These are phyloP conservation scores for Solanum piurae DNA, from an alignment of 257 asterid genomes.

Conservation along the genomic window DNA sequence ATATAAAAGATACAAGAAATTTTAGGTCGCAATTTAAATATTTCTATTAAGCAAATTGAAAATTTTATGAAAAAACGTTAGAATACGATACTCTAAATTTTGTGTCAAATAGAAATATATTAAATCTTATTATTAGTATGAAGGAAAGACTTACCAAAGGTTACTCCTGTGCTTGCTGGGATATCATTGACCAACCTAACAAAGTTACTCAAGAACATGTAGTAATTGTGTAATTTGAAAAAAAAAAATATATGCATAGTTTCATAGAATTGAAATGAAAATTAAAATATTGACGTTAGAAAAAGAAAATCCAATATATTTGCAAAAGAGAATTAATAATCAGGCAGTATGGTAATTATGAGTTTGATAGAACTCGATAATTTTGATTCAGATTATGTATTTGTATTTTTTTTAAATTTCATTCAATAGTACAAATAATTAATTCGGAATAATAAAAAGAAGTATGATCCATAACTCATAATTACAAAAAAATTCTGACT, in stretches of 20 bases:
- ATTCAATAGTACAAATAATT: not conserved
- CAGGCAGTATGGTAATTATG: not conserved
- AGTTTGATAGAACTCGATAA: not conserved
- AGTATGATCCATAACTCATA: not conserved
- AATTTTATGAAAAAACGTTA: not conserved
- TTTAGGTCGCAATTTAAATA: too few relatives aligned
- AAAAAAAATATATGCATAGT: not conserved
- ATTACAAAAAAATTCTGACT: not conserved
- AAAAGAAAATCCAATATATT: not conserved
- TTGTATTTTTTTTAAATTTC: not conserved
- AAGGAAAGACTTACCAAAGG: not conserved
- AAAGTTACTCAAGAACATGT: not conserved
- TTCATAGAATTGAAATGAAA: not conserved
- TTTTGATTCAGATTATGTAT: not conserved
- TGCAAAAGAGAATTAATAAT: not conserved
- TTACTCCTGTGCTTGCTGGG: conserved; percentile 4
- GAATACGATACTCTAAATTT: not conserved
- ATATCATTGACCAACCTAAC: conserved; percentile 7
- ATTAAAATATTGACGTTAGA: not conserved
- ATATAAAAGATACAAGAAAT: too few relatives aligned
- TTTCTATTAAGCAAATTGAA: too few relatives aligned
- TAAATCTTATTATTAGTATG: not conserved
- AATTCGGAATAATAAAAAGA: not conserved
- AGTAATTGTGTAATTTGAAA: not conserved
- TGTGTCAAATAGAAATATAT: too few relatives aligned